Conservation (phyloP, 2,329 filamentous ascomycete genomes). For the Verticillium tricorpus region DNA sequence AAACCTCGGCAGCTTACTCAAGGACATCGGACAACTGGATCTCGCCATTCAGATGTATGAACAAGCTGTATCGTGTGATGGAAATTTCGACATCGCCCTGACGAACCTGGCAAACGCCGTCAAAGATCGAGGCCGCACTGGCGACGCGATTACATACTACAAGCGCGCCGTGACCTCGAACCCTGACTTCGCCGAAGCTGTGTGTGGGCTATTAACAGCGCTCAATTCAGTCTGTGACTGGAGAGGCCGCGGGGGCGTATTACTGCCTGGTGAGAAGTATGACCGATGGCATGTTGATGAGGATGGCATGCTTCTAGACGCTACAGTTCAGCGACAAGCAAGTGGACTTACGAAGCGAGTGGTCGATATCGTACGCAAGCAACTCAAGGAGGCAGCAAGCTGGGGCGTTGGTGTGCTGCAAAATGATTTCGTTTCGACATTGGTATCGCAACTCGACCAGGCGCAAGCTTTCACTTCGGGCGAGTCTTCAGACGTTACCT, state of each 20-base stretch:
- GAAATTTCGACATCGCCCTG: constrained; percentile 92
- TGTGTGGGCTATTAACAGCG: constrained; percentile 91
- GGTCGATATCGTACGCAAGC: constrained; percentile 83
- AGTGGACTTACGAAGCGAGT: constrained; percentile 88
- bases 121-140: constrained; percentile 90
- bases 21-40: constrained; percentile 91
- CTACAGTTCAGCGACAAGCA: constrained; percentile 50
- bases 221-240: constrained; percentile 96
- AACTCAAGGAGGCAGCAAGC: constrained; percentile 76
- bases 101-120: constrained; percentile 97
- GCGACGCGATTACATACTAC: constrained; percentile 90
- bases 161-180: constrained; percentile 86
- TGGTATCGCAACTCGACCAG: constrained; percentile 42
- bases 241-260: constrained; percentile 81
- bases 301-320: constrained; percentile 75
- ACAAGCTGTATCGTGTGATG: constrained; percentile 84
- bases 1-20: constrained; percentile 89
- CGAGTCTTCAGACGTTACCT: constrained; percentile 29
- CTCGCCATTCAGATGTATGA: constrained; percentile 97
- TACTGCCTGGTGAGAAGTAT: constrained; percentile 65
- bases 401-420: constrained; percentile 77
- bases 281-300: constrained; percentile 95
- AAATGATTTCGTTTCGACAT: constrained; percentile 43
- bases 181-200: constrained; percentile 92
- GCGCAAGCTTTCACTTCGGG: constrained; percentile 30